Evolutionary conservation across 2,329 filamentous ascomycete species (phyloP).

Genomic region (Leptographium lundbergii): DNA sequence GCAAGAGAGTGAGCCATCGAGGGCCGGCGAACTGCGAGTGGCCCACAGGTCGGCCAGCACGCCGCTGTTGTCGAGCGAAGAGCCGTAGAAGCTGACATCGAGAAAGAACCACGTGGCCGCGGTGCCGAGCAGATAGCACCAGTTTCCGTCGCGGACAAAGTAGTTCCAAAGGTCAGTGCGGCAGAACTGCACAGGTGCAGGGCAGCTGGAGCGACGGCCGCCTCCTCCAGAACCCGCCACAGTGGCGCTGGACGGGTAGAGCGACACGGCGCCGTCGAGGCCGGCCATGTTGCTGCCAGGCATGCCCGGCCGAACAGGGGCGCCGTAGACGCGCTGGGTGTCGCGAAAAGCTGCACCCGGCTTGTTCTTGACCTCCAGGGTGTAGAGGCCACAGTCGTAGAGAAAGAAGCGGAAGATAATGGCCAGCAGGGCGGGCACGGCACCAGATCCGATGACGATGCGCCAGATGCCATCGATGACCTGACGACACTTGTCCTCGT

Average conservation of each 20-base stretch:
- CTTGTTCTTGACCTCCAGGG: slow-evolving; percentile 51
- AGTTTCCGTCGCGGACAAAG: slow-evolving; percentile 35
- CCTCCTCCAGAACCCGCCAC: neutral
- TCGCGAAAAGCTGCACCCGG: slow-evolving; percentile 45
- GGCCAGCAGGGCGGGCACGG: slow-evolving; percentile 49
- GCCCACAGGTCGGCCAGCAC: slow-evolving; percentile 31
- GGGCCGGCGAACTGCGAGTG: slow-evolving; percentile 19
- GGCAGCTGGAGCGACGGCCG: slow-evolving; percentile 11
- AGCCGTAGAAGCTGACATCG: slow-evolving; percentile 45
- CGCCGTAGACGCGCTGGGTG: slow-evolving; percentile 45
- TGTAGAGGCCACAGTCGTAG: slow-evolving; percentile 53
- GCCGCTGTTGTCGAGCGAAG: slow-evolving; percentile 33
- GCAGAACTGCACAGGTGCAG: slow-evolving; percentile 36
- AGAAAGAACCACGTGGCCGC: slow-evolving; percentile 40
- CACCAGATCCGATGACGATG: slow-evolving; percentile 53
- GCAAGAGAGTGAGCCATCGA: slow-evolving; percentile 28
- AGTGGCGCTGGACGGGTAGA: slow-evolving; percentile 18
- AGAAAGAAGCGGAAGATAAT: slow-evolving; percentile 55
- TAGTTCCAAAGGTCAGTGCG: slow-evolving; percentile 34
- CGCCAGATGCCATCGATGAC: slow-evolving; percentile 51
- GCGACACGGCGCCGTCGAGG: slow-evolving; percentile 10
- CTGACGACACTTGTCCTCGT: slow-evolving; percentile 32
- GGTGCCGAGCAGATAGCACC: slow-evolving; percentile 30
- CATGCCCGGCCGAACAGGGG: slow-evolving; percentile 15
- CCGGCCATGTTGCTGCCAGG: slow-evolving; percentile 12